Percentiles rank a stretch among this genome's conserved stretches.
Evolutionary conservation across 1,284 basidiomycete species (phyloP).

Genomic region (Sporisorium graminicola): DNA sequence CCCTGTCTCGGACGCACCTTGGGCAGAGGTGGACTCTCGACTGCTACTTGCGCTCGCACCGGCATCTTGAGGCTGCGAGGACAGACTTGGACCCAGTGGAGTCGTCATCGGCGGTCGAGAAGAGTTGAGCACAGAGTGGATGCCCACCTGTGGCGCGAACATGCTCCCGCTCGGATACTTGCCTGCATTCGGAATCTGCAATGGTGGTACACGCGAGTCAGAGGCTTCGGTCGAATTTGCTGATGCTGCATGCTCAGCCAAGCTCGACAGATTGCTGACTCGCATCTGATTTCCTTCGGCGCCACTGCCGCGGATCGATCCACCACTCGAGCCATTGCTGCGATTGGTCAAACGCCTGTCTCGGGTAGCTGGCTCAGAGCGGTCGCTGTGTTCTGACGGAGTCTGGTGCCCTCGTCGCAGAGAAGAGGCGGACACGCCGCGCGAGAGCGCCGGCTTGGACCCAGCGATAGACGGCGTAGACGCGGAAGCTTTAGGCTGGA

Average conservation of each 20-base stretch:
- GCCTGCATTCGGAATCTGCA: constrained; percentile 15
- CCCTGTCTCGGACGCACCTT: neutral
- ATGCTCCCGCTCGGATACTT: constrained; percentile 54
- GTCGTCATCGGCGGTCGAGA: constrained; percentile 50
- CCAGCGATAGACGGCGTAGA: constrained; percentile 22
- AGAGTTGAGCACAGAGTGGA: constrained; percentile 52
- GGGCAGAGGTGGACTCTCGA: neutral
- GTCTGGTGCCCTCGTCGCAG: constrained; percentile 18
- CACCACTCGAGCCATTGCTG: constrained; percentile 16
- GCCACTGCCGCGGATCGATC: neutral
- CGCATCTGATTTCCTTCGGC: neutral
- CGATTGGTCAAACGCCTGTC: constrained; percentile 27
- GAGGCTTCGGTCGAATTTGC: neutral
- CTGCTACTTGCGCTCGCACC: neutral
- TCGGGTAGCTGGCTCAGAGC: constrained; percentile 8
- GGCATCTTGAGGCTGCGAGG: constrained; percentile 6
- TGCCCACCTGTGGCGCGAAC: constrained; percentile 59
- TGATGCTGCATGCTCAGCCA: constrained; percentile 8
- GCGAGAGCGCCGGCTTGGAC: constrained; percentile 31
- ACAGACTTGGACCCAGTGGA: constrained; percentile 31
- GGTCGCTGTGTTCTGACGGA: constrained; percentile 28
- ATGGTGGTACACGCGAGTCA: constrained; percentile 4
- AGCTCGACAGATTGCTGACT: constrained; percentile 4
- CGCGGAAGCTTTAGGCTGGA: constrained; percentile 76
- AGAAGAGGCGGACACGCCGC: constrained; percentile 33